These are phyloP conservation scores for Pittosporum tobira DNA, from an alignment of 129 eudicot genomes.

Conservation along the genomic window DNA sequence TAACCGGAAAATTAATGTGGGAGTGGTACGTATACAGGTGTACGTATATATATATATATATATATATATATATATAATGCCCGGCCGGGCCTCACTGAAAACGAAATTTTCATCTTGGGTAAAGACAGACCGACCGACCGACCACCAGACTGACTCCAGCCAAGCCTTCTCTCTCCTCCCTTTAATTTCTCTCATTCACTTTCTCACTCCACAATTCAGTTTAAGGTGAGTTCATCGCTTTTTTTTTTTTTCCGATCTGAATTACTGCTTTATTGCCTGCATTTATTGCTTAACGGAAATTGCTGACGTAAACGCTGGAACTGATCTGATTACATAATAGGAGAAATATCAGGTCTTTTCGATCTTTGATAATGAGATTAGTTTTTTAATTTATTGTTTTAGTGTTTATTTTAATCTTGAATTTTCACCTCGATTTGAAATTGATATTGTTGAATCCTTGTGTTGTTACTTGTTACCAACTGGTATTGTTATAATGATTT, in stretches of 20 bases:
- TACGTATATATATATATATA: no score
- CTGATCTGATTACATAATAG: constrained; percentile 1
- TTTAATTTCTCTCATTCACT: constrained; percentile 18
- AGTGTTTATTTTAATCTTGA: background rate
- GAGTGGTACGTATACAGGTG: no score
- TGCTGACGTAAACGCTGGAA: constrained; percentile 7
- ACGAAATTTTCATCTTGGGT: no score
- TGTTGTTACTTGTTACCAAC: no score
- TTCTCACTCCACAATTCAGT: constrained; percentile 23
- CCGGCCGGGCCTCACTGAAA: no score
- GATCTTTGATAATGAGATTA: constrained; percentile 2
- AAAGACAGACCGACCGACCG: no score
- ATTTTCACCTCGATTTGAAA: no score
- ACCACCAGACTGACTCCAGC: no score
- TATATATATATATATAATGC: no score
- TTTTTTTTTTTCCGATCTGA: background rate
- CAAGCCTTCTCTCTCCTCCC: constrained; percentile 22
- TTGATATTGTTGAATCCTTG: background rate
- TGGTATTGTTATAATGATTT: background rate
- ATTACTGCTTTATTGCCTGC: constrained; percentile 6
- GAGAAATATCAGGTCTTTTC: background rate
- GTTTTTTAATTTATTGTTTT: no score
- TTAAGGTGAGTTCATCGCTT: constrained; percentile 20
- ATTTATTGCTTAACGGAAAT: background rate
- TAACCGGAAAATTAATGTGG: no score